phyloP scores from a whole-genome alignment of 371 early-diverging fungal species.

The Apophysomyces trapeziformis region DNA sequence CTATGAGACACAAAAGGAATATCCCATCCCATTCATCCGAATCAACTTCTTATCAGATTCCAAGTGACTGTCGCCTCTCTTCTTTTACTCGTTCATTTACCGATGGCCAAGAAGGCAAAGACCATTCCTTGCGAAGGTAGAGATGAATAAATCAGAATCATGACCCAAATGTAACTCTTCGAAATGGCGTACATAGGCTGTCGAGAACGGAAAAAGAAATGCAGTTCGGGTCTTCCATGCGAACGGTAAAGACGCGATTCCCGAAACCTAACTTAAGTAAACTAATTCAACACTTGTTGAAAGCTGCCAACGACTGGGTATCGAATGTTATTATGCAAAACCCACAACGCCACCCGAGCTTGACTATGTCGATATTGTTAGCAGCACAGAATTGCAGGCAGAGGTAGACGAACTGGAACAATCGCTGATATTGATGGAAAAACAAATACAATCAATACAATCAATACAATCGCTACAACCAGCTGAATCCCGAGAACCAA shows the following conservation, averaged over 20 bases:
- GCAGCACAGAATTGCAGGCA: conserved; percentile 3
- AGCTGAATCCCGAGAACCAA: background rate
- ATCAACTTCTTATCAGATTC: conserved; percentile 5
- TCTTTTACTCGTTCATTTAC: background rate
- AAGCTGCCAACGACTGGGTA: conserved; percentile 21
- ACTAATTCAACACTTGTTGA: background rate
- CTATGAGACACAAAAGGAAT: background rate
- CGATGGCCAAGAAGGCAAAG: conserved; percentile 31
- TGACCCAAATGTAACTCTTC: background rate
- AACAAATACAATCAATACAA: conserved; percentile 13
- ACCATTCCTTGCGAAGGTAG: conserved; percentile 48
- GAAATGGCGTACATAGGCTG: conserved; percentile 28
- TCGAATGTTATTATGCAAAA: conserved; percentile 21
- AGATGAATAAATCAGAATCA: background rate
- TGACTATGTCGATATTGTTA: conserved; percentile 6
- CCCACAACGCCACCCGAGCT: conserved; percentile 12
- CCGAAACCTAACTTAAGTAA: background rate
- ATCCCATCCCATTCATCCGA: no score
- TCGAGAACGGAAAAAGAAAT: conserved; percentile 53
- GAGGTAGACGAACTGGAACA: conserved; percentile 15
- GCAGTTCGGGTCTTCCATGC: conserved; percentile 44
- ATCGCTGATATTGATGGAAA: conserved; percentile 15
- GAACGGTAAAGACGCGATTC: conserved; percentile 34
- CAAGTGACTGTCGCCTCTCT: conserved; percentile 5
- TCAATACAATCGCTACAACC: conserved; percentile 14